Evolutionary conservation across 805 yeast species (phyloP).

Genomic region (Yamadazyma phyllophila): DNA sequence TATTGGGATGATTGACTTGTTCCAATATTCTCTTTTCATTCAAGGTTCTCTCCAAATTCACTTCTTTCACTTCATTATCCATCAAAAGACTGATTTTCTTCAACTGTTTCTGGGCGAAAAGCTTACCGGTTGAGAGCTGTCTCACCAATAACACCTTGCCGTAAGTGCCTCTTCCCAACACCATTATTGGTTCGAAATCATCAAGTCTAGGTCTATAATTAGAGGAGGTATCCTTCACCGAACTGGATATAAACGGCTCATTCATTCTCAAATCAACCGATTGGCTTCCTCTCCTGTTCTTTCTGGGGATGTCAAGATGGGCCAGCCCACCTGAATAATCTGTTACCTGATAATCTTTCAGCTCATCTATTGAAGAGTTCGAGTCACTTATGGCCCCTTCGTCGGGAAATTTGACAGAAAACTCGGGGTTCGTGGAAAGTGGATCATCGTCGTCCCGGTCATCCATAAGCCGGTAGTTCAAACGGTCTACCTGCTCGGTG

Average conservation of each 20-base stretch:
- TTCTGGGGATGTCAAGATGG: slow-evolving; percentile 4
- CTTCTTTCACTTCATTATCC: slow-evolving; percentile 26
- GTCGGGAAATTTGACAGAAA: not conserved
- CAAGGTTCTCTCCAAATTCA: slow-evolving; percentile 30
- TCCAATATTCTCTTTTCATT: slow-evolving; percentile 42
- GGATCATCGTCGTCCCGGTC: not conserved
- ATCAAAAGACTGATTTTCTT: slow-evolving; percentile 36
- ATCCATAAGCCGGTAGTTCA: slow-evolving; percentile 12
- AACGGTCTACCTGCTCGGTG: slow-evolving; percentile 10
- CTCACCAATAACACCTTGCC: slow-evolving; percentile 43
- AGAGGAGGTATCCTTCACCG: slow-evolving; percentile 7
- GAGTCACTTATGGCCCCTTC: not conserved
- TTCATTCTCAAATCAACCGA: slow-evolving; percentile 12
- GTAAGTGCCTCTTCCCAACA: slow-evolving; percentile 43
- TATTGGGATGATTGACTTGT: slow-evolving; percentile 42
- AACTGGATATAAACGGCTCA: slow-evolving; percentile 15
- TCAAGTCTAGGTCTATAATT: slow-evolving; percentile 19
- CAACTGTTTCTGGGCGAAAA: slow-evolving; percentile 45
- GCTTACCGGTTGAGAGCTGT: slow-evolving; percentile 35
- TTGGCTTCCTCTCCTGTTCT: slow-evolving; percentile 12
- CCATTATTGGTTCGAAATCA: slow-evolving; percentile 44
- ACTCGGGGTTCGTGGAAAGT: not conserved
- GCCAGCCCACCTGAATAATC: not conserved
- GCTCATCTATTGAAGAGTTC: not conserved
- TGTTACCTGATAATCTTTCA: slow-evolving; percentile 3